A percentile compares a stretch with the other conserved stretches of the same genome.
These are phyloP conservation scores for Goniomonas avonlea DNA, from an alignment of 78 protist species.

Conservation along the genomic window DNA sequence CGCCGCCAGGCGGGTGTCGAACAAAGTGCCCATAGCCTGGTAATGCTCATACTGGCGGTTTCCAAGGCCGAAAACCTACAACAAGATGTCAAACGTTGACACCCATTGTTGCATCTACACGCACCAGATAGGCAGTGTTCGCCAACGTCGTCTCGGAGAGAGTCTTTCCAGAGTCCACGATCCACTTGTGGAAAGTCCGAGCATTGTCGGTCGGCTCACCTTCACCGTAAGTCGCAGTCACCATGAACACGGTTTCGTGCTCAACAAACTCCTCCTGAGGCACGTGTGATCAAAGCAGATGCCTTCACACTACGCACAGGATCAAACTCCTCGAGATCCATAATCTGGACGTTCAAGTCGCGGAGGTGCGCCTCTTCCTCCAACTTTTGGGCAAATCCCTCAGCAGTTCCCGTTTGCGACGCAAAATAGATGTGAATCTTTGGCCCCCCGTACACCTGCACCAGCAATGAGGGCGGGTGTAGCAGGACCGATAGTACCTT, in stretches of 20 bases:
- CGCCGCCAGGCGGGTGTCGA: neutral
- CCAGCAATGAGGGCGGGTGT: too few species aligned
- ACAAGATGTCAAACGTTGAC: too few species aligned
- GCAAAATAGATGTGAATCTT: neutral
- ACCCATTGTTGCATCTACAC: too few species aligned
- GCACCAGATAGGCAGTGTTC: neutral
- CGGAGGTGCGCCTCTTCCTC: neutral
- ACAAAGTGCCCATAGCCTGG: neutral
- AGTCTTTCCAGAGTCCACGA: too few species aligned
- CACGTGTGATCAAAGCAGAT: neutral
- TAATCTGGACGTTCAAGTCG: neutral
- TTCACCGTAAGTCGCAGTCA: slow-evolving; percentile 21
- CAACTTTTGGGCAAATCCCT: neutral
- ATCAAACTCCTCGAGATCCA: slow-evolving; percentile 12
- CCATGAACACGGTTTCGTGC: too few species aligned
- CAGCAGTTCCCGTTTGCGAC: slow-evolving; percentile 16
- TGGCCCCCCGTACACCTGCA: too few species aligned
- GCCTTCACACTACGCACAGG: neutral
- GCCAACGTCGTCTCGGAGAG: neutral
- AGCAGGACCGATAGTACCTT: too few species aligned
- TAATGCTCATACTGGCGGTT: slow-evolving; percentile 18
- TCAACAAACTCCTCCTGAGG: too few species aligned
- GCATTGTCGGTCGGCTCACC: slow-evolving; percentile 26
- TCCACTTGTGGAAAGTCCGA: neutral
- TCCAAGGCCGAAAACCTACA: slow-evolving; percentile 10